Conservation (phyloP, 768 basidiomycete genomes). For the Boletus sp. region DNA sequence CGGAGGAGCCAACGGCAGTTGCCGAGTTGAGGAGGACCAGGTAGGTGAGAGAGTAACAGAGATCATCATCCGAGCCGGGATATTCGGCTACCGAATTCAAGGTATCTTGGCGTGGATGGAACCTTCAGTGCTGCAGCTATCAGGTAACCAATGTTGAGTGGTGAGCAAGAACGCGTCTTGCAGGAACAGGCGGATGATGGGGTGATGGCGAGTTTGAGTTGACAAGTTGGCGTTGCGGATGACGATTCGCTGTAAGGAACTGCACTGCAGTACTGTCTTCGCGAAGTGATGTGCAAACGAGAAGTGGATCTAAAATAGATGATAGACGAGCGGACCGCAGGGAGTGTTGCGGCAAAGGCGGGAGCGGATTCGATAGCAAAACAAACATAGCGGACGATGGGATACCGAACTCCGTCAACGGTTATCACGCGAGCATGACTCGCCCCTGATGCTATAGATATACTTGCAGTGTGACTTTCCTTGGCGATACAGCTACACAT, state of each 20-base stretch:
- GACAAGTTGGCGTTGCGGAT: slow-evolving; percentile 5
- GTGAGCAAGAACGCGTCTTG: not conserved
- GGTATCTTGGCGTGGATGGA: slow-evolving; percentile 1
- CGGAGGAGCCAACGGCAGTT: slow-evolving; percentile 15
- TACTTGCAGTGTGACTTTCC: slow-evolving; percentile 19
- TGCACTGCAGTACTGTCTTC: slow-evolving; percentile 16
- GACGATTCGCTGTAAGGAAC: slow-evolving; percentile 13
- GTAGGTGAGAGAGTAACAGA: slow-evolving; percentile 2
- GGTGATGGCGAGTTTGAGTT: slow-evolving; percentile 7
- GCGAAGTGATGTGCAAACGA: slow-evolving; percentile 23
- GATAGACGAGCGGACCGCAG: slow-evolving; percentile 13
- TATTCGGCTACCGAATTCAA: not conserved
- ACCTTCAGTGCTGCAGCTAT: not conserved
- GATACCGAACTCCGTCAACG: slow-evolving; percentile 13
- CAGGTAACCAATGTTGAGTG: not conserved
- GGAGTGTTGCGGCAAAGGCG: slow-evolving; percentile 8
- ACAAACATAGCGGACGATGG: slow-evolving; percentile 19
- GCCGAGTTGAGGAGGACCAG: slow-evolving; percentile 12
- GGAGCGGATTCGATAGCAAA: slow-evolving; percentile 17
- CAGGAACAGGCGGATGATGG: not conserved
- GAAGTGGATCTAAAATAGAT: slow-evolving; percentile 22
- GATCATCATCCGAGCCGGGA: slow-evolving; percentile 6
- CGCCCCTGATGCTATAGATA: slow-evolving; percentile 16
- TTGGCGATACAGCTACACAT: slow-evolving; percentile 25
- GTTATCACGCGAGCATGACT: slow-evolving; percentile 18